Base-by-base conservation (phyloP, 2,329 filamentous ascomycete species). In the Colletotrichum abscissum region DNA sequence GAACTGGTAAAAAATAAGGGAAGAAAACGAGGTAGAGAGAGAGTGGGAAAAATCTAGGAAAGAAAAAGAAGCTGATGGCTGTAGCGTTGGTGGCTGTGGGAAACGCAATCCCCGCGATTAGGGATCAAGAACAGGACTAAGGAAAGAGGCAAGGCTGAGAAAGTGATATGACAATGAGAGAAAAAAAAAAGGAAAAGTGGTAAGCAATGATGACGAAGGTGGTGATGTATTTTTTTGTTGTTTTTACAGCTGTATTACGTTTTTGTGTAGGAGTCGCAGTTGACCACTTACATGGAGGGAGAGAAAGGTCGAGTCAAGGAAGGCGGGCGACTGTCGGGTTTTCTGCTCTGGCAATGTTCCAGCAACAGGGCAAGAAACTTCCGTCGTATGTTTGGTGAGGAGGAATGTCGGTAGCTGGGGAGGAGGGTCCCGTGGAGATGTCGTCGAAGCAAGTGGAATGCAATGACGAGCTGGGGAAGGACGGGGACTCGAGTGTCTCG, bases 311-410 rank as follows among this genome's bases (percentile, higher is more conserved):
- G 46, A 63, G 58, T 26, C 64, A 73, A 26, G 42, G 67, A 55
- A 30, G 58, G 12, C 63, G 38, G 63, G 67, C 71, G 71, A 26
- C 11, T 38, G 72, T 58, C 63, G 69, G 68, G 73, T 55, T 73
- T 59, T 67, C 69, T 54, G 73, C 74, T 75, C 65, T 63, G 74
- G 74, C 74, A 75, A 75, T 75, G 56, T 75, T 75, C 74, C 74
- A 75, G 74, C 74, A 75, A 75, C 74, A 58, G 59, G 26, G 68
- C 67, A 63, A 22, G 58, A 24, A 65, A 60, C 63, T 62, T 14
- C 16, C 38, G 38, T 75, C 69, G 65, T 63, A 69, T 73, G 67
- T 75, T 35, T 35, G 33, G 49, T 12, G 62, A 52, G 46, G 54
- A 67, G 73, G 73, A 71, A 73, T 74, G 66, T 70, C 55, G 73